Evolutionary conservation across 2,329 filamentous ascomycete species (phyloP).

Genomic region (Plenodomus tracheiphilus): DNA sequence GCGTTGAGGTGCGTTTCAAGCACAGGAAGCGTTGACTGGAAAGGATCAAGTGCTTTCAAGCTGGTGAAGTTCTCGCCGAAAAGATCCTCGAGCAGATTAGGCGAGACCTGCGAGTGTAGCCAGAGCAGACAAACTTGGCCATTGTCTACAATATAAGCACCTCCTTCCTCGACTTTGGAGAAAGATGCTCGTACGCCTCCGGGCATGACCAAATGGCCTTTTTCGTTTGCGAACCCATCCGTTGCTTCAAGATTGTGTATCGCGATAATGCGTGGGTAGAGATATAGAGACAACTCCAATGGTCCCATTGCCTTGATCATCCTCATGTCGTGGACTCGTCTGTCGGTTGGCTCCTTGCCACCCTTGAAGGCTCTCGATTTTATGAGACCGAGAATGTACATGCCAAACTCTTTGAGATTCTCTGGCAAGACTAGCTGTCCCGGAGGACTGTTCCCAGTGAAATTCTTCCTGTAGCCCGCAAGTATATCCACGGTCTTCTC

Average conservation of each 20-base stretch:
- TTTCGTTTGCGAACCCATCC: slow-evolving; percentile 92
- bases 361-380: slow-evolving; percentile 93
- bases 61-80: slow-evolving; percentile 76
- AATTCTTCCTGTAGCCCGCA: slow-evolving; percentile 89
- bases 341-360: slow-evolving; percentile 86
- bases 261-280: slow-evolving; percentile 92
- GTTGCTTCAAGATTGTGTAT: slow-evolving; percentile 85
- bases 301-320: slow-evolving; percentile 88
- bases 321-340: slow-evolving; percentile 87
- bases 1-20: slow-evolving; percentile 92
- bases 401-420: slow-evolving; percentile 92
- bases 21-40: slow-evolving; percentile 76
- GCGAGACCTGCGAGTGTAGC: slow-evolving; percentile 90
- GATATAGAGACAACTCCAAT: slow-evolving; percentile 83
- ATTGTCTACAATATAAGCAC: slow-evolving; percentile 93
- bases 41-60: slow-evolving; percentile 79
- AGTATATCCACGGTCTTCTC: slow-evolving; percentile 94
- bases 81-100: slow-evolving; percentile 85
- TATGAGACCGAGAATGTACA: slow-evolving; percentile 89
- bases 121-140: slow-evolving; percentile 90
- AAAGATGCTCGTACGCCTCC: slow-evolving; percentile 81
- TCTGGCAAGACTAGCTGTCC: slow-evolving; percentile 94
- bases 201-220: slow-evolving; percentile 85
- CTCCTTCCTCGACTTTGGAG: slow-evolving; percentile 85
- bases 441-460: slow-evolving; percentile 81